phyloP scores from a whole-genome alignment of 2,329 filamentous ascomycete species.

The Neospermospora avenae region DNA sequence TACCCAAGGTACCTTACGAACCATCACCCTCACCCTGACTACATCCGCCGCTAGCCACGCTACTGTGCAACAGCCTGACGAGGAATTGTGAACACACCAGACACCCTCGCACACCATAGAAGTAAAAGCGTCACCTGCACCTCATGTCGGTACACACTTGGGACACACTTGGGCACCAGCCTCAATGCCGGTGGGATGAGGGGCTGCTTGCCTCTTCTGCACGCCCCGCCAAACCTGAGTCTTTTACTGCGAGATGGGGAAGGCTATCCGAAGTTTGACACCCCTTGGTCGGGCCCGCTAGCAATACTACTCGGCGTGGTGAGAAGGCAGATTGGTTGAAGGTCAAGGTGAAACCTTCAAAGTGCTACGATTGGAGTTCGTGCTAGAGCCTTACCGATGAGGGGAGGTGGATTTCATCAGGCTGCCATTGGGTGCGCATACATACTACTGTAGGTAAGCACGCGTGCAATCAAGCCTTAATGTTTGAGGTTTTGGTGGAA shows the following conservation, averaged over 20 bases:
- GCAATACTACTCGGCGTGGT: not conserved
- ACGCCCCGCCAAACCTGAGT: not conserved
- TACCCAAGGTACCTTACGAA: too few relatives aligned
- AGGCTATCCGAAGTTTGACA: not conserved
- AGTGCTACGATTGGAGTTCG: not conserved
- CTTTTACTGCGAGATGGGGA: not conserved
- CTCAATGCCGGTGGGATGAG: not conserved
- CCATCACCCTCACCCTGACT: too few relatives aligned
- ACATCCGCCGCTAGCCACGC: not conserved
- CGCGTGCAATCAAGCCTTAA: not conserved
- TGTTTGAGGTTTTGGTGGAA: not conserved
- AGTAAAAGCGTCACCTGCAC: not conserved
- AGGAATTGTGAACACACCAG: not conserved
- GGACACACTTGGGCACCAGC: not conserved
- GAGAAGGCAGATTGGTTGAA: not conserved
- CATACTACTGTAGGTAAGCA: not conserved
- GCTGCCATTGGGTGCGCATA: slow-evolving; percentile 2
- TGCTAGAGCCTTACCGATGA: not conserved
- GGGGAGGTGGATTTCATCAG: not conserved
- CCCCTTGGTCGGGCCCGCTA: not conserved
- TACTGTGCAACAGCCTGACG: not conserved
- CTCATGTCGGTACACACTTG: not conserved
- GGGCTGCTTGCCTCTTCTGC: not conserved
- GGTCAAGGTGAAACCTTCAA: not conserved
- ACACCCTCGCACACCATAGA: not conserved